Conservation (phyloP, 139 green algal species). For the Monoraphidium neglectum region DNA sequence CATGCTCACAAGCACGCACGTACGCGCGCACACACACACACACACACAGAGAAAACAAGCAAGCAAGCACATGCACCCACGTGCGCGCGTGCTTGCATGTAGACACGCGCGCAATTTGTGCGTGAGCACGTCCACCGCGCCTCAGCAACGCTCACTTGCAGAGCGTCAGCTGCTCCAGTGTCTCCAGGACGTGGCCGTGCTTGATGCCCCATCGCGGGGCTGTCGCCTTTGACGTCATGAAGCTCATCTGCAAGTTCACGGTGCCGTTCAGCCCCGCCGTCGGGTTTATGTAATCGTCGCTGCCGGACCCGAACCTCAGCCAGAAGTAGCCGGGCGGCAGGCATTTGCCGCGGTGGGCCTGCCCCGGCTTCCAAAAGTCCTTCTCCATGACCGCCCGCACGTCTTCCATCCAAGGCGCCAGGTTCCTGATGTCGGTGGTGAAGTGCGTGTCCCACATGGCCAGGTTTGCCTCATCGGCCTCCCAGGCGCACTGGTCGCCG, state of each 20-base stretch:
- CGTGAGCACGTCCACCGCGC: too few species aligned
- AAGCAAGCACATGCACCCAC: too few species aligned
- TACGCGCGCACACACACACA: too few species aligned
- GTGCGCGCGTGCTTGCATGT: too few species aligned
- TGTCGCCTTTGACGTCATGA: constrained; percentile 18
- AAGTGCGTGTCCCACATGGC: constrained; percentile 28
- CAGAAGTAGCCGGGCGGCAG: constrained; percentile 33
- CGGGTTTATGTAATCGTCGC: constrained; percentile 10
- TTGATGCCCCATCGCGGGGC: constrained; percentile 9
- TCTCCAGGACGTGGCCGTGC: constrained; percentile 20
- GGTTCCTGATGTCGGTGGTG: constrained; percentile 14
- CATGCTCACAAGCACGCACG: too few species aligned
- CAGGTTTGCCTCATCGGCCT: constrained; percentile 7
- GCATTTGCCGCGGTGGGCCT: not conserved
- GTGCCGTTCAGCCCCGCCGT: constrained; percentile 13
- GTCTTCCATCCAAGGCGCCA: constrained; percentile 20
- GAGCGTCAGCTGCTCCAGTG: constrained; percentile 26
- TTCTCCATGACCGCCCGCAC: constrained; percentile 9
- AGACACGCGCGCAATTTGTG: too few species aligned
- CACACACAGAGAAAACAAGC: too few species aligned
- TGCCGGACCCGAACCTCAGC: constrained; percentile 25
- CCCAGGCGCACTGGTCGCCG: constrained; percentile 3
- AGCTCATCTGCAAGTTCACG: constrained; percentile 28
- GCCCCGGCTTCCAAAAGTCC: constrained; percentile 8
- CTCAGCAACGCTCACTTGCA: constrained; percentile 33